phyloP scores from a whole-genome alignment of 306 rosid species.

The Gastrolobium bilobum region DNA sequence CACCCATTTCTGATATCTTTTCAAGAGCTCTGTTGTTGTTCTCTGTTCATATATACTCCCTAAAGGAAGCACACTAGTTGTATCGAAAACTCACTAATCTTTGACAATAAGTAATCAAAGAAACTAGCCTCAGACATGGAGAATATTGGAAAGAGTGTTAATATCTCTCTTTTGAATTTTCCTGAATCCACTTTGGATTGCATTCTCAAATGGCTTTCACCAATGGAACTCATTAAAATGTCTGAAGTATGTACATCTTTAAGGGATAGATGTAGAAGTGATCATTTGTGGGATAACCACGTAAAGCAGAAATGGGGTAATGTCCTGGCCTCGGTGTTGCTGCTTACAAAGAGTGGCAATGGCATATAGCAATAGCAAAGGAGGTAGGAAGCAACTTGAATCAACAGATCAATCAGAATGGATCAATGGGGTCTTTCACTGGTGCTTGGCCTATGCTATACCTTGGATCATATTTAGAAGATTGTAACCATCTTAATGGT shows the following conservation, averaged over 20 bases:
- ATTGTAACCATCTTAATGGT: slow-evolving; percentile 34
- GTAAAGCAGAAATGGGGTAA: slow-evolving; percentile 67
- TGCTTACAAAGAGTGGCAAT: slow-evolving; percentile 65
- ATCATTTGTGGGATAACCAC: slow-evolving; percentile 70
- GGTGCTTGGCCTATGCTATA: slow-evolving; percentile 51
- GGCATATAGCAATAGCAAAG: slow-evolving; percentile 53
- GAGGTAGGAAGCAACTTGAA: slow-evolving; percentile 37
- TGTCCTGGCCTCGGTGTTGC: slow-evolving; percentile 59
- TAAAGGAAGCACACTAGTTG: slow-evolving; percentile 1
- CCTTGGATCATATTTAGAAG: slow-evolving; percentile 54
- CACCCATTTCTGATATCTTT: no score
- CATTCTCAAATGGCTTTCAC: slow-evolving; percentile 70
- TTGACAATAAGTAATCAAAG: slow-evolving; percentile 25
- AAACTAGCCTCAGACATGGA: slow-evolving; percentile 43
- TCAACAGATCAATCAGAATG: slow-evolving; percentile 43
- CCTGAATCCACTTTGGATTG: slow-evolving; percentile 66
- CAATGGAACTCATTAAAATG: slow-evolving; percentile 60
- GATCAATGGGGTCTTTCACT: slow-evolving; percentile 52
- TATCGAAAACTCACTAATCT: no score
- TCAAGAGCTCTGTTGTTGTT: background rate
- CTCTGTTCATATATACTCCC: background rate
- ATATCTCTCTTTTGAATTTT: slow-evolving; percentile 63
- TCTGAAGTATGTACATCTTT: slow-evolving; percentile 61
- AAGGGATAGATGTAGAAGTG: slow-evolving; percentile 64
- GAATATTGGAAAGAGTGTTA: slow-evolving; percentile 43